Conservation (phyloP, 202 grass and related monocot genomes). For the Panicum hallii region DNA sequence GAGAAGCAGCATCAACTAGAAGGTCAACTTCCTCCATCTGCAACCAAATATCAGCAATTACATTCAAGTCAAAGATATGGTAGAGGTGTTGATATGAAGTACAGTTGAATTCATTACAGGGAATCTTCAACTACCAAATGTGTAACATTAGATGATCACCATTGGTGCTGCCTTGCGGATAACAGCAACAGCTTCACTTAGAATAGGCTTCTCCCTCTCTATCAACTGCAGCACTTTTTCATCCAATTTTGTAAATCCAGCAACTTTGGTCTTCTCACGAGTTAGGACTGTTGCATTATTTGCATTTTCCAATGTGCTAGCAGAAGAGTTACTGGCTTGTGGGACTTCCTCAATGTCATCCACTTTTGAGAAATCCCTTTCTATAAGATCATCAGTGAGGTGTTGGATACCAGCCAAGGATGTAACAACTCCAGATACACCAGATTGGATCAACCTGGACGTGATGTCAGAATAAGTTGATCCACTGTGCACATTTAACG, state of each 20-base stretch:
- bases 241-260: constrained; percentile 87
- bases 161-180: constrained; percentile 91
- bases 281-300: constrained; percentile 54
- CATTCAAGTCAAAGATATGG: constrained; percentile 55
- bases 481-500: constrained; percentile 43
- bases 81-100: constrained; percentile 43
- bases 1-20: constrained; percentile 89
- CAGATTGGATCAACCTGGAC: constrained; percentile 75
- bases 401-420: constrained; percentile 63
- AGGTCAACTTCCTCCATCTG: constrained; percentile 98
- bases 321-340: constrained; percentile 56
- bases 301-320: constrained; percentile 48
- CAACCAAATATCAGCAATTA: constrained; percentile 60
- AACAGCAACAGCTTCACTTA: constrained; percentile 73
- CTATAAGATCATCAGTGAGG: constrained; percentile 65
- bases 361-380: constrained; percentile 59
- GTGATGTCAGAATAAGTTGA: constrained; percentile 58
- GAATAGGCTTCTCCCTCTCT: constrained; percentile 67
- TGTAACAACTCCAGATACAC: constrained; percentile 78
- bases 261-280: constrained; percentile 59
- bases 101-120: constrained; percentile 64
- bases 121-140: constrained; percentile 95
- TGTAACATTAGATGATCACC: constrained; percentile 99
- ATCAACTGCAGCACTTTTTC: constrained; percentile 74
- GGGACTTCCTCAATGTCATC: constrained; percentile 40